Conservation (phyloP, 2,329 filamentous ascomycete genomes). For the Fusarium transvaalense region DNA sequence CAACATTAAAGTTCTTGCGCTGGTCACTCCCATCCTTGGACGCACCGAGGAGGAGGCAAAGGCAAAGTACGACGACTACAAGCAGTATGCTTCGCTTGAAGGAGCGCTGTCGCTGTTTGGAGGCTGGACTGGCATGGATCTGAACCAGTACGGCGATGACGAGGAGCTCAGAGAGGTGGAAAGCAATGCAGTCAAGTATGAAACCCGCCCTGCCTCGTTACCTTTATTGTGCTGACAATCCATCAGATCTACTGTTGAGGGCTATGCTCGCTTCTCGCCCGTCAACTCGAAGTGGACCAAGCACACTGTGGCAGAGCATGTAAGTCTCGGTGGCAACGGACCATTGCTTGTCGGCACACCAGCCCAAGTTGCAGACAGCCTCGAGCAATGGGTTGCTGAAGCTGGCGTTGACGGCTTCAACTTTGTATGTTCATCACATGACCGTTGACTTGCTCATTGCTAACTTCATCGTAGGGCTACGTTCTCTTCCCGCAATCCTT, state of each 20-base stretch:
- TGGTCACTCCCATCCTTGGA: constrained; percentile 74
- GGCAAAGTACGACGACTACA: constrained; percentile 71
- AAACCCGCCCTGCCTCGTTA: constrained; percentile 50
- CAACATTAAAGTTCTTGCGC: constrained; percentile 75
- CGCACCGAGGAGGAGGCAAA: constrained; percentile 74
- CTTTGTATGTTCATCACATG: constrained; percentile 53
- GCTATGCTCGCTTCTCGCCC: not conserved
- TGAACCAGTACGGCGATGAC: constrained; percentile 71
- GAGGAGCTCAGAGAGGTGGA: constrained; percentile 73
- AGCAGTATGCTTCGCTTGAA: constrained; percentile 68
- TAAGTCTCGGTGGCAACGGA: constrained; percentile 76
- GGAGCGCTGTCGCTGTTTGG: constrained; percentile 79
- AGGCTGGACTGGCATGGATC: constrained; percentile 75
- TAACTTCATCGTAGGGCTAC: constrained; percentile 14
- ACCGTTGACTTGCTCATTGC: not conserved
- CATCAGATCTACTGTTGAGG: constrained; percentile 1
- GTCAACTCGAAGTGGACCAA: constrained; percentile 72
- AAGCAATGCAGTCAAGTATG: constrained; percentile 66
- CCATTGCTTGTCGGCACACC: constrained; percentile 73
- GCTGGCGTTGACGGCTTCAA: constrained; percentile 83
- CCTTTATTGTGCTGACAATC: not conserved
- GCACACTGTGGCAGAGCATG: constrained; percentile 74
- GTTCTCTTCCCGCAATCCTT: constrained; percentile 69
- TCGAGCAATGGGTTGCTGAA: constrained; percentile 76
- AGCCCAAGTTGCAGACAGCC: constrained; percentile 72